Evolutionary conservation across 176 grass and related monocot genomes (phyloP).

Genomic region (Tuctoria greenei): DNA sequence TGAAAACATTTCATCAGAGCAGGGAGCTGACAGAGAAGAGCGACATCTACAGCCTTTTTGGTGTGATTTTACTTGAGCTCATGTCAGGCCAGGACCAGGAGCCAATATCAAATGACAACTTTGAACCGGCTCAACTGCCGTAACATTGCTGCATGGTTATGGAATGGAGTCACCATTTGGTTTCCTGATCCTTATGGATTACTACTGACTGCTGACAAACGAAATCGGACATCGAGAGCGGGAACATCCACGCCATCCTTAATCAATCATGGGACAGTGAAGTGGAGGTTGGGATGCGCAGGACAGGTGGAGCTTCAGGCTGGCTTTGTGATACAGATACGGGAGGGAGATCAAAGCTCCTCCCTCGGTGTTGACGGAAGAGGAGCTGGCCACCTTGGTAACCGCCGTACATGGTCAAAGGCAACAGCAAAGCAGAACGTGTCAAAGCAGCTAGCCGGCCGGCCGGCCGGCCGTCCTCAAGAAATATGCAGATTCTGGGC

Average conservation of each 20-base stretch:
- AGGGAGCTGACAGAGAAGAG: conserved; percentile 90
- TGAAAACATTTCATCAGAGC: background rate
- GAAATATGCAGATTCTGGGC: background rate
- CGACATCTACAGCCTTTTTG: conserved; percentile 94
- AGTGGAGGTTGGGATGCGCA: too few species aligned
- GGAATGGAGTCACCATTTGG: background rate
- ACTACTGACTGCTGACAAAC: conserved; percentile 43
- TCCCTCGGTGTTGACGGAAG: too few species aligned
- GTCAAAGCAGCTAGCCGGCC: too few species aligned
- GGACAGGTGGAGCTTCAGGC: too few species aligned
- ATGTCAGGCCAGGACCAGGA: conserved; percentile 96
- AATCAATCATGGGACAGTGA: conserved; percentile 47
- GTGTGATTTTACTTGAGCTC: conserved; percentile 88
- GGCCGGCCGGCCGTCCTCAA: background rate
- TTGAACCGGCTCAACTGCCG: conserved; percentile 86
- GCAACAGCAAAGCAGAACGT: too few species aligned
- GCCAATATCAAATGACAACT: conserved; percentile 86
- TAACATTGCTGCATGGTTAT: conserved; percentile 95
- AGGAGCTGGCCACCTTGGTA: too few species aligned
- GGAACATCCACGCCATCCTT: conserved; percentile 73
- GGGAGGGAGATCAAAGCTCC: too few species aligned
- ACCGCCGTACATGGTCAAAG: too few species aligned
- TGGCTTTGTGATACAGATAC: too few species aligned
- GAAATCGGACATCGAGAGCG: conserved; percentile 76
- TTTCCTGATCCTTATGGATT: background rate